Percentiles rank a stretch among this genome's conserved stretches.
phyloP scores from a whole-genome alignment of 177 flowering plant genomes.

The Vitis hybrid region DNA sequence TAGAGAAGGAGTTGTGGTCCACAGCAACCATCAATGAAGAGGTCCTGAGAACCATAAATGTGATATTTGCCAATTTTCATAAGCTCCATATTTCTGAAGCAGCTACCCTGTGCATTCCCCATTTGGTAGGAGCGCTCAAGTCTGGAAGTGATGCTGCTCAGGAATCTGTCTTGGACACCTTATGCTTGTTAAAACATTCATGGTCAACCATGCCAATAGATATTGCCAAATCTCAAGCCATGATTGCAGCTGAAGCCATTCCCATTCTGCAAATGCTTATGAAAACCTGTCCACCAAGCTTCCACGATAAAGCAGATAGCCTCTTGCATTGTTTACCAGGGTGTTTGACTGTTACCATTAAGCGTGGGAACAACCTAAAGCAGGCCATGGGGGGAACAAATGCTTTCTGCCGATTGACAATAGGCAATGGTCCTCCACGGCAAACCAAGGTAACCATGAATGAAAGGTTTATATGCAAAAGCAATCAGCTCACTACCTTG shows the following conservation, averaged over 20 bases:
- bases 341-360: constrained; percentile 77
- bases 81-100: constrained; percentile 87
- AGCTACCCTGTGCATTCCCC: constrained; percentile 82
- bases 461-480: not conserved
- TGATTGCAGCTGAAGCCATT: constrained; percentile 86
- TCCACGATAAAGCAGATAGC: constrained; percentile 82
- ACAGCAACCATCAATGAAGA: constrained; percentile 70
- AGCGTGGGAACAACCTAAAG: constrained; percentile 80
- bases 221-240: constrained; percentile 72
- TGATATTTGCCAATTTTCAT: constrained; percentile 74
- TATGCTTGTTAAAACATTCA: constrained; percentile 74
- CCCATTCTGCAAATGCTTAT: constrained; percentile 79
- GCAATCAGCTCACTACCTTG: no score
- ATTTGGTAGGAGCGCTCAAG: constrained; percentile 73
- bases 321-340: constrained; percentile 84
- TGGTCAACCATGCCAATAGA: constrained; percentile 87
- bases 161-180: constrained; percentile 67
- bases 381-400: constrained; percentile 80
- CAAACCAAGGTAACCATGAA: constrained; percentile 67
- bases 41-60: constrained; percentile 70
- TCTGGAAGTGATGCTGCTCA: constrained; percentile 80
- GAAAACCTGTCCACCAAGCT: constrained; percentile 86
- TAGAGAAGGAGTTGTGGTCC: constrained; percentile 78
- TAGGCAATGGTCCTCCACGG: constrained; percentile 83
- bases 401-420: constrained; percentile 75